Evolutionary conservation across 805 yeast species (phyloP), one percentile per base, ranked within the genome.

Genomic region (Zygoascus biomembranicola): DNA sequence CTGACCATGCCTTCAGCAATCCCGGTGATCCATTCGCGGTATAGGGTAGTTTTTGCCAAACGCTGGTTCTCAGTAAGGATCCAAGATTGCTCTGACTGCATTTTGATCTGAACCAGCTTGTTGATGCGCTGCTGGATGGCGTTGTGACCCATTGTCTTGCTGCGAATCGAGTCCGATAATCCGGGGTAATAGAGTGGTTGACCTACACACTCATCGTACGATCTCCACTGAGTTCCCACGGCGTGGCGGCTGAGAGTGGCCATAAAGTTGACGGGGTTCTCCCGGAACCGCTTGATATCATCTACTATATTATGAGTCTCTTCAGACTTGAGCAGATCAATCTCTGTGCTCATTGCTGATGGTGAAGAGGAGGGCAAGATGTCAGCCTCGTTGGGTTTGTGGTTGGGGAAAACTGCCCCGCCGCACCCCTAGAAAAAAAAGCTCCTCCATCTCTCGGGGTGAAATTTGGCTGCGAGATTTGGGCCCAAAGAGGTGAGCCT

Each of bases 121-220:
- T 59, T 57, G 45, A 72, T 67, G n/a, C 64, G 55, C n/a, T 56
- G 43, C 43, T 56, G 63, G 11, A 71, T 59, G 2, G 59, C 57
- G 14, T 66, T 66, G 54, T 67, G 67, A 43, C 49, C 50, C 51
- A 70, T 50, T 8, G 70, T 67, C 43, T 59, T 55, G n/a, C 57
- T 53, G 32, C 54, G 51, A 53, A 70, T 57, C 16, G 60, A 53
- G 37, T 65, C 70, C 6, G 63, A 53, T 57, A 69, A 60, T 6
- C 68, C 68, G 14, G 65, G 63, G 52, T 60, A 61, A 57, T 54
- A 72, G 41, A 71, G 57, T 35, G 55, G 61, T 47, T 66, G 64
- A 31, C 76, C 76, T 20, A 66, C 63, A 54, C 69, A 71, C 42
- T 65, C 59, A 44, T 69, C 65, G 57, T 69, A 72, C 14, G 69